These are phyloP conservation scores for Colletotrichum sojae DNA, from an alignment of 2,329 filamentous ascomycete genomes.

Conservation along the genomic window DNA sequence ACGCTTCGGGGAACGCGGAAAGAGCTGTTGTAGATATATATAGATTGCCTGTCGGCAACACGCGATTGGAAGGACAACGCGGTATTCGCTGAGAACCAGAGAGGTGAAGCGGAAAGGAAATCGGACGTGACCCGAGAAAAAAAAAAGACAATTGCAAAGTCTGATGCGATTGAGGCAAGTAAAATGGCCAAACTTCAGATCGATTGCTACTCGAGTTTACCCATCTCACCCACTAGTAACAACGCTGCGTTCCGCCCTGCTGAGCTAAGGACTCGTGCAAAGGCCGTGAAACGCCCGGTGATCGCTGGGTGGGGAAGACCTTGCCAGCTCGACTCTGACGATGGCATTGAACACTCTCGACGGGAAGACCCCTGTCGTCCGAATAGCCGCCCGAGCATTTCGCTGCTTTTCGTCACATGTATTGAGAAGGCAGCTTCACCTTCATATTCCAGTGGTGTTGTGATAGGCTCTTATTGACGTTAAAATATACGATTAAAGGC, in stretches of 20 bases:
- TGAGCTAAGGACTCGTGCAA: slow-evolving; percentile 31
- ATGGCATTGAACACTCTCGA: slow-evolving; percentile 15
- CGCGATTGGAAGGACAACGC: not conserved
- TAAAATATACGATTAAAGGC: slow-evolving; percentile 25
- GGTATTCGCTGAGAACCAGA: not conserved
- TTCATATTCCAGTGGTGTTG: not conserved
- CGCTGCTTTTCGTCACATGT: not conserved
- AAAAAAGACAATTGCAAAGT: slow-evolving; percentile 6
- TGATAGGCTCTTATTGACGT: slow-evolving; percentile 1
- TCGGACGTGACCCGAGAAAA: not conserved
- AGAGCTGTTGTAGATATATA: not conserved
- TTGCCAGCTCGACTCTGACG: slow-evolving; percentile 9
- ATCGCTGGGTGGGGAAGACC: slow-evolving; percentile 27
- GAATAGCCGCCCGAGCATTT: slow-evolving; percentile 9
- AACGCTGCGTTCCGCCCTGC: slow-evolving; percentile 6
- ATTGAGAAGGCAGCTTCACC: not conserved
- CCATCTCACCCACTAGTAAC: not conserved
- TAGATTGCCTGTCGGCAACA: not conserved
- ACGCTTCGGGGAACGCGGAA: slow-evolving; percentile 21
- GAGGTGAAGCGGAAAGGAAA: not conserved
- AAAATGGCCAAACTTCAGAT: slow-evolving; percentile 31
- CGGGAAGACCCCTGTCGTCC: slow-evolving; percentile 37
- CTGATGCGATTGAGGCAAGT: not conserved
- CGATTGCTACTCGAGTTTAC: slow-evolving; percentile 13
- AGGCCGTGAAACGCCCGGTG: slow-evolving; percentile 36